Conservation (phyloP, 2,329 filamentous ascomycete species). For the Incumbomyces lentus region DNA sequence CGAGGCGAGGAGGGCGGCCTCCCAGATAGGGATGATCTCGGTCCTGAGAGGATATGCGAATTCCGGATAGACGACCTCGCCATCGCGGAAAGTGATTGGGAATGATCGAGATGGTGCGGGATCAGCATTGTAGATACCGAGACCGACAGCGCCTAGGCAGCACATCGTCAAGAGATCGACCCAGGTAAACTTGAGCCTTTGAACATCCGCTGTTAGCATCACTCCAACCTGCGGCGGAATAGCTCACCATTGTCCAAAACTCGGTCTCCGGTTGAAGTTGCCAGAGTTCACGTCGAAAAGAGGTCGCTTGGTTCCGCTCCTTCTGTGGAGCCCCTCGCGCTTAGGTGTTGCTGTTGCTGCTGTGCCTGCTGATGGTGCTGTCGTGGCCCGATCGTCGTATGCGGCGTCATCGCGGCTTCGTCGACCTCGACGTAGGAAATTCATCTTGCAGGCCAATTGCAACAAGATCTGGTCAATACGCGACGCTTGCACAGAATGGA, state of each 20-base stretch:
- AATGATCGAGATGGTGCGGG: conserved; percentile 62
- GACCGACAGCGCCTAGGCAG: conserved; percentile 53
- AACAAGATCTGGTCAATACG: background rate
- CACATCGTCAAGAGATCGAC: conserved; percentile 60
- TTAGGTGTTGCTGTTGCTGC: background rate
- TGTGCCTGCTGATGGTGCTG: background rate
- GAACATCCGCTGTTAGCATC: background rate
- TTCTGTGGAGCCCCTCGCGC: background rate
- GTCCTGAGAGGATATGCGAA: conserved; percentile 62
- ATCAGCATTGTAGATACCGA: conserved; percentile 49
- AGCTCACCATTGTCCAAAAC: conserved; percentile 56
- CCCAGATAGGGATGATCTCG: conserved; percentile 62
- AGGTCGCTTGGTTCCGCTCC: background rate
- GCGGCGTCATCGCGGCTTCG: background rate
- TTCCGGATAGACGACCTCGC: conserved; percentile 58
- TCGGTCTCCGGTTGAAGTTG: conserved; percentile 44
- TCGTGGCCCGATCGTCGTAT: background rate
- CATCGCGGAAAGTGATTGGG: conserved; percentile 54
- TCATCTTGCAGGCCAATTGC: background rate
- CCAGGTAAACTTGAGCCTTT: conserved; percentile 43
- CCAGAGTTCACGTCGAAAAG: conserved; percentile 18
- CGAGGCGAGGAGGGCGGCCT: conserved; percentile 54
- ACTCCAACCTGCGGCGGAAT: background rate
- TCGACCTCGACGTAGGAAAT: background rate
- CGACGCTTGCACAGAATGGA: background rate